These are phyloP conservation scores for Malus fusca DNA, from an alignment of 306 rosid genomes.

Conservation along the genomic window DNA sequence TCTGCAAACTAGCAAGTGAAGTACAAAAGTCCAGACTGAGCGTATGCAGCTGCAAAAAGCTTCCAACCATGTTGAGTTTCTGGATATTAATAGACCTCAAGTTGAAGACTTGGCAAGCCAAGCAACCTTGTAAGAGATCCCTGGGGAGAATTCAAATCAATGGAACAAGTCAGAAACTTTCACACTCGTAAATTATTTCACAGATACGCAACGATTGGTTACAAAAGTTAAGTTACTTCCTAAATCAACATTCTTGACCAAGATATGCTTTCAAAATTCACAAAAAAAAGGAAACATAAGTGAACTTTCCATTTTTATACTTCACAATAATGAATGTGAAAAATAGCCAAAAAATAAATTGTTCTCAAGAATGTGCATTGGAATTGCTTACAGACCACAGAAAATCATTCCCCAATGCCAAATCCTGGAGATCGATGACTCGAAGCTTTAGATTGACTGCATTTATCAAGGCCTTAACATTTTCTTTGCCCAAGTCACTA, in stretches of 20 bases:
- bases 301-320: background rate
- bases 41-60: conserved; percentile 53
- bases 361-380: background rate
- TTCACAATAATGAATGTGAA: background rate
- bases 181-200: background rate
- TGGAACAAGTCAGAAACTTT: background rate
- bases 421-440: conserved; percentile 52
- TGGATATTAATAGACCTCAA: conserved; percentile 51
- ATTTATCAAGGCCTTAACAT: conserved; percentile 48
- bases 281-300: background rate
- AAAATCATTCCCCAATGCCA: conserved; percentile 49
- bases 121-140: conserved; percentile 55
- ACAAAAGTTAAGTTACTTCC: no score
- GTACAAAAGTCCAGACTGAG: conserved; percentile 66
- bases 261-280: background rate
- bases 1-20: conserved; percentile 46
- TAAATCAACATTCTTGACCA: background rate
- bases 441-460: conserved; percentile 62
- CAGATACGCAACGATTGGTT: background rate
- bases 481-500: conserved; percentile 40
- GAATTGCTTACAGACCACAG: conserved; percentile 35
- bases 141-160: conserved; percentile 34
- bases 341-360: background rate
- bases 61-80: conserved; percentile 54
- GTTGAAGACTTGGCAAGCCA: conserved; percentile 64